phyloP scores from a whole-genome alignment of 225 moss, liverwort and hornwort species.

The Physcomitrellopsis africana region DNA sequence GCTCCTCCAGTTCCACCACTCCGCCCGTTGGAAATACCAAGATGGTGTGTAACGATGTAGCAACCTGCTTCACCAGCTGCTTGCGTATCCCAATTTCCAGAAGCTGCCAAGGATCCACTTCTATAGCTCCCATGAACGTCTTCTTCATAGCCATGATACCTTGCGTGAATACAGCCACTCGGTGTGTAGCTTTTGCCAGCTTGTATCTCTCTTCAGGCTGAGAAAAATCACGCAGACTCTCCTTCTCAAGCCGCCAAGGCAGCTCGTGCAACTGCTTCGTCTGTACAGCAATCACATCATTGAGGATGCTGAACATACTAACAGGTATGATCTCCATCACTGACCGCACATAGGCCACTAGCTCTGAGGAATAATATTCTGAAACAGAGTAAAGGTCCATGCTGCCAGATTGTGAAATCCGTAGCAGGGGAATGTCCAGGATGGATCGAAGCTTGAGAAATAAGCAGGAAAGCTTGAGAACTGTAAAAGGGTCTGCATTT shows the following conservation, averaged over 20 bases:
- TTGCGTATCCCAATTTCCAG: constrained; percentile 95
- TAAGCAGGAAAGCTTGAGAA: constrained; percentile 92
- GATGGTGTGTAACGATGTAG: constrained; percentile 68
- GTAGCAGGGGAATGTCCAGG: constrained; percentile 90
- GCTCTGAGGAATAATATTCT: constrained; percentile 94
- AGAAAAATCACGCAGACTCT: constrained; percentile 79
- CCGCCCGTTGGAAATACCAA: constrained; percentile 71
- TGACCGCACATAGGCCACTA: constrained; percentile 85
- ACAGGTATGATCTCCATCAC: constrained; percentile 95
- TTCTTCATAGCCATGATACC: constrained; percentile 99
- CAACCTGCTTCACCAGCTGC: constrained; percentile 93
- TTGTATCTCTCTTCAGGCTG: constrained; percentile 91
- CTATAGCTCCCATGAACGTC: constrained; percentile 94
- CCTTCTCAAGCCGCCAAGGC: constrained; percentile 93
- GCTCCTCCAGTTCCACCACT: constrained; percentile 68
- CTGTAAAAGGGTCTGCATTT: constrained; percentile 83
- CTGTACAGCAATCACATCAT: constrained; percentile 85
- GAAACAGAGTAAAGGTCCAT: constrained; percentile 96
- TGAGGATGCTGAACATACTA: constrained; percentile 94
- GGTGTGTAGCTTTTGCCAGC: constrained; percentile 92
- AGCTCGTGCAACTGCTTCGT: constrained; percentile 83
- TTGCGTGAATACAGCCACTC: constrained; percentile 96
- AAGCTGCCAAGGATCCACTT: constrained; percentile 96
- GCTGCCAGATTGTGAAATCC: constrained; percentile 95
- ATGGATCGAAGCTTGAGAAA: constrained; percentile 97